Percentiles rank a stretch among this genome's conserved stretches.
These are phyloP conservation scores for Candida gigantensis DNA, from an alignment of 1,139 yeast genomes.

Conservation along the genomic window DNA sequence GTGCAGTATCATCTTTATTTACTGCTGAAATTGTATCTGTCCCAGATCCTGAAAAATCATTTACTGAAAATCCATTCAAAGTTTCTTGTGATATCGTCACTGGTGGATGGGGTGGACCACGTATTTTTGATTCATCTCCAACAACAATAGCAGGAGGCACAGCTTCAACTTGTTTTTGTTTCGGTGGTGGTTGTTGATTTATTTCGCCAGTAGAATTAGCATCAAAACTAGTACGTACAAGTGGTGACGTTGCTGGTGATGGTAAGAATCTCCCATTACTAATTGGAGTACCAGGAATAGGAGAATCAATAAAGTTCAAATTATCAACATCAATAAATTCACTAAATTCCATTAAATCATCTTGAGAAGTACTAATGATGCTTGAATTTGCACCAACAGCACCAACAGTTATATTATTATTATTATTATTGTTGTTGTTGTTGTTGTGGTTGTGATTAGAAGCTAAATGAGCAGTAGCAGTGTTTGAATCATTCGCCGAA, in stretches of 20 bases:
- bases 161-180: not conserved
- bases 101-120: not conserved
- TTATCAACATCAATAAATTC: slow-evolving; percentile 64
- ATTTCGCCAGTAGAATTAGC: not conserved
- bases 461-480: too few species aligned
- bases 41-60: too few species aligned
- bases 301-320: slow-evolving; percentile 32
- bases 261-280: not conserved
- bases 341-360: slow-evolving; percentile 58
- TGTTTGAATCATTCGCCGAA: too few species aligned
- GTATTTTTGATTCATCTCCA: slow-evolving; percentile 1
- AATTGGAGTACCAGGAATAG: slow-evolving; percentile 10
- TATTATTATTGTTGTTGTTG: not conserved
- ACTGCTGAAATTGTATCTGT: slow-evolving; percentile 4
- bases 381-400: slow-evolving; percentile 18
- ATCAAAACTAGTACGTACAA: slow-evolving; percentile 1
- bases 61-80: not conserved
- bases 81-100: not conserved
- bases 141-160: slow-evolving; percentile 6
- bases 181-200: not conserved
- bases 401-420: slow-evolving; percentile 6
- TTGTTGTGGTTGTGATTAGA: slow-evolving; percentile 1
- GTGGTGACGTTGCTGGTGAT: slow-evolving; percentile 3
- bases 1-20: slow-evolving; percentile 12
- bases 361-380: too few species aligned